phyloP scores from a whole-genome alignment of 2,329 filamentous ascomycete genomes.

The Fonsecaea multimorphosa region DNA sequence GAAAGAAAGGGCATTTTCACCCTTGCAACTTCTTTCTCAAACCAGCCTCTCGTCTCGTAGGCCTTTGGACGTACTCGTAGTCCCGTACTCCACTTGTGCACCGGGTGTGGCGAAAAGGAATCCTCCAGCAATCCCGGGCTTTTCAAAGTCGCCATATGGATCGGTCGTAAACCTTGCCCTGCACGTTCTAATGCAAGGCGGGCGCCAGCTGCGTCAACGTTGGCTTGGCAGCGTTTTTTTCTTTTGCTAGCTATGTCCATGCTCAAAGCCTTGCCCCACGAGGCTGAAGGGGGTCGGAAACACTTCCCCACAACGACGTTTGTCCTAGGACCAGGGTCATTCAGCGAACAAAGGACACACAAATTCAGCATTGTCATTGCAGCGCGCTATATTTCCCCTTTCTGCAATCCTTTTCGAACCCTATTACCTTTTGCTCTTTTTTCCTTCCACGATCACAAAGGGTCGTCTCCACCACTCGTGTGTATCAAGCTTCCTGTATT shows the following conservation, averaged over 20 bases:
- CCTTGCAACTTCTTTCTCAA: background rate
- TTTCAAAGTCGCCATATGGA: background rate
- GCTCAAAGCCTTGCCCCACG: background rate
- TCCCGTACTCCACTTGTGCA: background rate
- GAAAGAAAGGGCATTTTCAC: background rate
- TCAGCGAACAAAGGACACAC: background rate
- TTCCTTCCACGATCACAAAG: background rate
- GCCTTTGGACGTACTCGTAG: background rate
- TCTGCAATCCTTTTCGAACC: background rate
- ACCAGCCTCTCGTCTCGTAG: background rate
- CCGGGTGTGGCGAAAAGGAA: background rate
- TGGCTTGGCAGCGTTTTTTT: too few species aligned
- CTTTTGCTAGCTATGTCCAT: too few species aligned
- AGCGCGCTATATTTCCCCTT: background rate
- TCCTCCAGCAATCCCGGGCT: background rate
- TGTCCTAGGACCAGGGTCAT: background rate
- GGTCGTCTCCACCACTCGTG: background rate
- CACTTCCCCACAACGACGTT: background rate
- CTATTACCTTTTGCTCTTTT: too few species aligned
- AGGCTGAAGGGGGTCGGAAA: background rate
- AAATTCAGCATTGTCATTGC: too few species aligned
- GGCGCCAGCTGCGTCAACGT: too few species aligned
- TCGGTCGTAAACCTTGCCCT: constrained; percentile 3
- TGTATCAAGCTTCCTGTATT: too few species aligned
- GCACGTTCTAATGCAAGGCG: background rate